Evolutionary conservation across 805 yeast species (phyloP).

Genomic region (Saccharomycopsis microspora): DNA sequence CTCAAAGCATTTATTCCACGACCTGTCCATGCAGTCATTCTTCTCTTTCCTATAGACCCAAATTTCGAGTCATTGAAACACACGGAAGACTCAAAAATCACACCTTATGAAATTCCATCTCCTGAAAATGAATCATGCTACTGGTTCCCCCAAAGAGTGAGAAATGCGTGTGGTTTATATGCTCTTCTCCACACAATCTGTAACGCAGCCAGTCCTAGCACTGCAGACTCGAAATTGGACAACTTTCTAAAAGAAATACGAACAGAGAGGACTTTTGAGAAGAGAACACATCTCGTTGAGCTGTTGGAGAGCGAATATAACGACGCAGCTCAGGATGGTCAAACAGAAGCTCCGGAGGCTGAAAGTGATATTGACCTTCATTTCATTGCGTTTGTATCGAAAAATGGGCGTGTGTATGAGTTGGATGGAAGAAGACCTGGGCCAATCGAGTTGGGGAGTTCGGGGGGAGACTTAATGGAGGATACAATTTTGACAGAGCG

Average conservation of each 20-base stretch:
- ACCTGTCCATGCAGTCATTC: constrained; percentile 65
- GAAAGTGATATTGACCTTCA: constrained; percentile 50
- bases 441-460: constrained; percentile 41
- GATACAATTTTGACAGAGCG: constrained; percentile 39
- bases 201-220: constrained; percentile 22
- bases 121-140: constrained; percentile 23
- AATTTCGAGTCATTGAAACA: constrained; percentile 42
- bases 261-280: constrained; percentile 28
- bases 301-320: constrained; percentile 34
- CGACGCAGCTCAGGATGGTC: constrained; percentile 37
- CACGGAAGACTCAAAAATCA: constrained; percentile 26
- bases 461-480: constrained; percentile 37
- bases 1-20: constrained; percentile 69
- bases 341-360: constrained; percentile 57
- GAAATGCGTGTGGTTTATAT: constrained; percentile 87
- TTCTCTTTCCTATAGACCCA: constrained; percentile 71
- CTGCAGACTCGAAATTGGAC: constrained; percentile 16
- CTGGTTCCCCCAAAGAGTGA: constrained; percentile 83
- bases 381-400: constrained; percentile 61
- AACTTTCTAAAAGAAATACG: constrained; percentile 27
- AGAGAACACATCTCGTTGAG: constrained; percentile 34
- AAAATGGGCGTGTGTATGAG: constrained; percentile 56
- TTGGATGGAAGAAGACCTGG: constrained; percentile 83
- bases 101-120: constrained; percentile 17
- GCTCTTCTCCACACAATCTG: constrained; percentile 64